Conservation (phyloP, 306 rosid species). For the Inga leiocalycina region DNA sequence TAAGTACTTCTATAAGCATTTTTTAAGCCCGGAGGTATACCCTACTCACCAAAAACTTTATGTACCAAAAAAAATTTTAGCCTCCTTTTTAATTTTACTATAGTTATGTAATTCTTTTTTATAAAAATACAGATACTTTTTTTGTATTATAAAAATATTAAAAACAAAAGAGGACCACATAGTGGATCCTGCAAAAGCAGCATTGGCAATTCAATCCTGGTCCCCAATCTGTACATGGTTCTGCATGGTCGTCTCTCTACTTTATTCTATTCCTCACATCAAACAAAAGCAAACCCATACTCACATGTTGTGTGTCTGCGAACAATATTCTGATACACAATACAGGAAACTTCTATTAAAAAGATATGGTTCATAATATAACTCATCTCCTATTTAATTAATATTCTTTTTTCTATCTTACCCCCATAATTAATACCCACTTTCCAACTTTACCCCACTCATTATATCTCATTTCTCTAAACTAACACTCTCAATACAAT, state of each 20-base stretch:
- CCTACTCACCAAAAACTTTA: too few species aligned
- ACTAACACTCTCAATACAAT: too few species aligned
- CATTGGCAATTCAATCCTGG: conserved; percentile 18
- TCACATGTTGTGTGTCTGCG: not conserved
- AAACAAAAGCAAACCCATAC: not conserved
- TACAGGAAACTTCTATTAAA: too few species aligned
- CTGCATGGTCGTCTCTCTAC: conserved; percentile 20
- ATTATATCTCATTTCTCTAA: too few species aligned
- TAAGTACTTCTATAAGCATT: too few species aligned
- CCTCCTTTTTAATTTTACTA: not conserved
- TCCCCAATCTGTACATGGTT: conserved; percentile 13
- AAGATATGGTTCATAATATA: too few species aligned
- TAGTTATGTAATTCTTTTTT: too few species aligned
- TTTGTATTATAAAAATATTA: not conserved
- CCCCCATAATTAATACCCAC: too few species aligned
- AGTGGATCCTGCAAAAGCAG: conserved; percentile 32
- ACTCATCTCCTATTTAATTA: too few species aligned
- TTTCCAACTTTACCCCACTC: too few species aligned
- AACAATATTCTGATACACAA: not conserved
- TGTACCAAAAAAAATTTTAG: not conserved
- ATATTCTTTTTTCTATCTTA: too few species aligned
- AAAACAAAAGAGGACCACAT: conserved; percentile 30
- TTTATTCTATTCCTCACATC: not conserved
- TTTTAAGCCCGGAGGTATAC: fast-evolving
- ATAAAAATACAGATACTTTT: too few species aligned